Conservation (phyloP, 139 green algal genomes). For the Coelastrella sp. region DNA sequence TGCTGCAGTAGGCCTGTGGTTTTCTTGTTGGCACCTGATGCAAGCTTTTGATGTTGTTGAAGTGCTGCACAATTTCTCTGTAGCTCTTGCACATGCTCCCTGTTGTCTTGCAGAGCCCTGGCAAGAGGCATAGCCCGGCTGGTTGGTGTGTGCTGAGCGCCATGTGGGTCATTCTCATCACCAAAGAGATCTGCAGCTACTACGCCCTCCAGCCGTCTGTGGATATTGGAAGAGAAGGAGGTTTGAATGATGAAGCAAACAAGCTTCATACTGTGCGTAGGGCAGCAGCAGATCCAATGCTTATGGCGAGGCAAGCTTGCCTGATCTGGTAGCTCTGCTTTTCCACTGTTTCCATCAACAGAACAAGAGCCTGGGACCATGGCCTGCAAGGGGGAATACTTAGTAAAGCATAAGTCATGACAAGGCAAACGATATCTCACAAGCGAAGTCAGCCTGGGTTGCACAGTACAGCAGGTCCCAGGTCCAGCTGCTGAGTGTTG, state of each 20-base stretch:
- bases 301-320: background rate
- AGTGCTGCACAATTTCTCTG: background rate
- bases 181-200: background rate
- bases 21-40: background rate
- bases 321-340: slow-evolving; percentile 24
- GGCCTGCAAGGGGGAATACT: background rate
- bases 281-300: background rate
- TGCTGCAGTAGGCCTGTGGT: background rate
- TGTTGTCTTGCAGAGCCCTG: background rate
- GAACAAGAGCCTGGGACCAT: background rate
- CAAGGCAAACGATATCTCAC: too few relatives aligned
- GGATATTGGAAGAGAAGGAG: background rate
- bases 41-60: slow-evolving; percentile 9
- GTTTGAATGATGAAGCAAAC: too few relatives aligned
- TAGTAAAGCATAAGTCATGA: background rate
- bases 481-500: too few relatives aligned
- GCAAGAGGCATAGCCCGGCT: background rate
- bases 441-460: too few relatives aligned
- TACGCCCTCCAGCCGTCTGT: background rate
- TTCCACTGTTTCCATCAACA: slow-evolving; percentile 15
- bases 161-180: background rate
- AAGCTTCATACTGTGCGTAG: too few relatives aligned
- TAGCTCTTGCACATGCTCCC: slow-evolving; percentile 22
- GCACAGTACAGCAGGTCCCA: too few relatives aligned
- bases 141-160: background rate